These are phyloP conservation scores for Agaricus sinodeliciosus DNA, from an alignment of 768 basidiomycete species.

Conservation along the genomic window DNA sequence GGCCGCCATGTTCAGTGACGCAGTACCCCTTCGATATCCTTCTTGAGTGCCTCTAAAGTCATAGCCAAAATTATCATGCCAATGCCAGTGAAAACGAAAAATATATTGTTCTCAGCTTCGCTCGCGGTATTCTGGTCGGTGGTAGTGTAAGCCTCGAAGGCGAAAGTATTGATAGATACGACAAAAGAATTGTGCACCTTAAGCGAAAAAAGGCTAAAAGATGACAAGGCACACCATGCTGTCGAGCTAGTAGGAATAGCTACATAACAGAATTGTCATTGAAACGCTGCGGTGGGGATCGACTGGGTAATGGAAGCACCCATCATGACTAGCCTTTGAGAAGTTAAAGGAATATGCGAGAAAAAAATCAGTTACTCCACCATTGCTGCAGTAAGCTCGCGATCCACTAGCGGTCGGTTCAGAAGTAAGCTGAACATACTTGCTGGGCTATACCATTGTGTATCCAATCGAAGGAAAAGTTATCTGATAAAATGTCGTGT, in stretches of 20 bases:
- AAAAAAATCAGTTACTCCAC: too few relatives aligned
- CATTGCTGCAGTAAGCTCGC: too few relatives aligned
- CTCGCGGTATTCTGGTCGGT: not conserved
- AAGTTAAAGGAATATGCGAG: not conserved
- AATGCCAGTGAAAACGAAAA: not conserved
- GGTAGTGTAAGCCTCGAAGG: not conserved
- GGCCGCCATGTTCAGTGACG: not conserved
- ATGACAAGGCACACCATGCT: not conserved
- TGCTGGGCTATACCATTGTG: too few relatives aligned
- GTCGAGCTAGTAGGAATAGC: slow-evolving; percentile 7
- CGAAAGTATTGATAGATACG: slow-evolving; percentile 1
- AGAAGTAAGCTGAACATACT: too few relatives aligned
- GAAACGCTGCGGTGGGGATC: not conserved
- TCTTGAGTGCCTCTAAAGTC: not conserved
- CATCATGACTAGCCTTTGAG: not conserved
- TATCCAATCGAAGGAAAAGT: too few relatives aligned
- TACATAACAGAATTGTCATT: not conserved
- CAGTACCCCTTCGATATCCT: not conserved
- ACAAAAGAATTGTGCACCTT: slow-evolving; percentile 4
- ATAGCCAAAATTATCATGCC: not conserved
- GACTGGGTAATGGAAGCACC: too few relatives aligned
- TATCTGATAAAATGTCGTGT: too few relatives aligned
- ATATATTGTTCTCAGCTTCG: not conserved
- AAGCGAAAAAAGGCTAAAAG: not conserved
- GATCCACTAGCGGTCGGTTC: too few relatives aligned